Evolutionary conservation across 2,329 filamentous ascomycete genomes (phyloP), one percentile per base, ranked within the genome.

Genomic region (Hortaea werneckii): DNA sequence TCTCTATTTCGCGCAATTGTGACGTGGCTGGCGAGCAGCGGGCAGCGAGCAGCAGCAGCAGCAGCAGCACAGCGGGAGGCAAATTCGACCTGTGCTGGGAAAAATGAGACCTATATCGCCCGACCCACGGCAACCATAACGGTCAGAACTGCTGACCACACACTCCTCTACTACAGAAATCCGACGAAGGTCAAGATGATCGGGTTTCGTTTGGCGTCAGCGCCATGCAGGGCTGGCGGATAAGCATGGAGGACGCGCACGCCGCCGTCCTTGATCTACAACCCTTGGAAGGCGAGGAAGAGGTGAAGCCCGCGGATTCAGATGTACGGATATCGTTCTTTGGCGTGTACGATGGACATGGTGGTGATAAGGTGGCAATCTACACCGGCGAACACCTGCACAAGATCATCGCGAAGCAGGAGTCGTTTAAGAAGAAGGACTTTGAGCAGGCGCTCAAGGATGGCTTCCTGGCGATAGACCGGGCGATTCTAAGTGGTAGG

Each of bases 221-320:
- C 56, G 88, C 88, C 70, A 98, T 98, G 92, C 92, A 98, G 72
- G 92, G 92, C 75, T 98, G 92, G 92, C 85, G 92, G 73, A 96
- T 98, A 72, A 95, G 87, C 75, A 98, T 98, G 92, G 92, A 98
- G 69, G 92, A 98, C 67, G 82, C 92, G 53, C 92, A 98, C 72
- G 87, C 86, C 51, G 79, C 85, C 46, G 73, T 96, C 43, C 84
- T 98, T 65, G 87, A 96, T 68, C 80, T 96, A 56, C 79, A 92
- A 61, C 74, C 80, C 50, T 72, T 74, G 50, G 70, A 71, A 58
- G 68, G 69, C 49, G 70, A 74, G 51, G 73, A 76, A 40, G 67
- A 71, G 53, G 68, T 72, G 57, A 60, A 57, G 54, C 58, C 83
- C 58, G 79, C 80, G 45, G 75, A 79, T 43, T 77, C 83, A 58